Evolutionary conservation across 2,329 filamentous ascomycete species (phyloP), one percentile per base, ranked within the genome.

Genomic region (Aspergillus pseudoviridinutans): DNA sequence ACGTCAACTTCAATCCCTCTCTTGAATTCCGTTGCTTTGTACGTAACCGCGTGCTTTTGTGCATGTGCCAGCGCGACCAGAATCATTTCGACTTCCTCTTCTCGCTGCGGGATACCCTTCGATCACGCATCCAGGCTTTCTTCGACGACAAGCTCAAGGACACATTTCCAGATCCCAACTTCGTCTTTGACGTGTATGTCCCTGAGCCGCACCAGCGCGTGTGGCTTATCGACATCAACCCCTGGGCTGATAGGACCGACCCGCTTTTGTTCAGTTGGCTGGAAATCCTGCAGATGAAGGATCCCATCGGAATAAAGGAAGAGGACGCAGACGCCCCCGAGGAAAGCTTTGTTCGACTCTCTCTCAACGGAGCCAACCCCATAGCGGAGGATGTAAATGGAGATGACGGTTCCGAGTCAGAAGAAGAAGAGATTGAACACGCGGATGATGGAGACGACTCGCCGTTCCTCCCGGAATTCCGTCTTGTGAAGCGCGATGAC

Each of bases 11-110:
- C 55, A 94, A 97, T 71, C 91, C 92, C 0, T 89, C 91, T 0
- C 85, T 97, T 58, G 94, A 99, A 73, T 99, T 99, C 75, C 85
- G 94, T 25, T 97, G 92, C 72, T 99, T 97, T 69, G 94, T 97
- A 42, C 90, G 93, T 66, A 82, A 92, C 57, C 82, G 91, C 10
- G 85, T 84, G 54, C 81, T 99, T 17, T 82, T 99, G 44, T 92
- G 87, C 58, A 87, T 97, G 57, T 90, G 88, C 35, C 94, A 97
- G 76, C 85, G 94, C 4, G 93, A 97, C 71, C 82, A 93, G 53
- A 96, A 96, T 69, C 85, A 94, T 76, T 97, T 93, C 73, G 85
- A 89, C 12, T 99, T 97, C 71, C 81, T 97, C 71, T 82, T 82
- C 65, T 74, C 77, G 7, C 79, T 97, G 74, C 82, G 86, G 51